Evolutionary conservation across 2,329 filamentous ascomycete species (phyloP), one percentile per base, ranked within the genome.

Genomic region (Cercospora brassicicola): DNA sequence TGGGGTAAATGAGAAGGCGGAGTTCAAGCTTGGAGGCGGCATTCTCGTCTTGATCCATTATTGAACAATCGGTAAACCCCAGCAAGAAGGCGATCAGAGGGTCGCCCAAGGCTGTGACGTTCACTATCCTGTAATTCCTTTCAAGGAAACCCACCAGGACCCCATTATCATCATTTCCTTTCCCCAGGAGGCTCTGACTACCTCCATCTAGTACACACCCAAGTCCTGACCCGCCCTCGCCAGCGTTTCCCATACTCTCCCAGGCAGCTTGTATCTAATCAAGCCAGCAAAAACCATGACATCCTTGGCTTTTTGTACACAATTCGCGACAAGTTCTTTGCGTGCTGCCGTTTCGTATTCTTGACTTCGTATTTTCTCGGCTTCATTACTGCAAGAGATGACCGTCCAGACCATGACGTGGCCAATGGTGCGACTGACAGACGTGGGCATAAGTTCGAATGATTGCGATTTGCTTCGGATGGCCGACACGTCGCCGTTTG

Each of bases 321-420:
- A 83, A 75, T 90, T 85, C 67, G 90, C 88, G 62, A 90, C 88
- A 81, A 93, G 86, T 79, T 82, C 74, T 59, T 77, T 73, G 64
- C 73, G 71, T n/a, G 66, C 71, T 83, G 81, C 77, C 82, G 84
- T 76, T 73, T 90, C 93, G 79, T 91, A 97, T 74, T 90, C 87
- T 30, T 90, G 89, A 67, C 84, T 86, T 65, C 86, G 85, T 57
- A 96, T 85, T 69, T 89, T 84, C 74, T 91, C 89, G 70, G 92
- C 88, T 80, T 97, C 90, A 66, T 89, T 87, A 60, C 90, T 90
- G 80, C 94, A 96, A 81, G 91, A 93, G 51, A 90, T 87, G 73
- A 99, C 92, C 60, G 93, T 93, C 95, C 95, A 98, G 82, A 97
- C 90, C 71, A 99, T 86, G 70, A 98, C 85, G 79, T 94, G 93